Base-by-base conservation (phyloP, 2,329 filamentous ascomycete genomes). In the Aspergillus ibericus region DNA sequence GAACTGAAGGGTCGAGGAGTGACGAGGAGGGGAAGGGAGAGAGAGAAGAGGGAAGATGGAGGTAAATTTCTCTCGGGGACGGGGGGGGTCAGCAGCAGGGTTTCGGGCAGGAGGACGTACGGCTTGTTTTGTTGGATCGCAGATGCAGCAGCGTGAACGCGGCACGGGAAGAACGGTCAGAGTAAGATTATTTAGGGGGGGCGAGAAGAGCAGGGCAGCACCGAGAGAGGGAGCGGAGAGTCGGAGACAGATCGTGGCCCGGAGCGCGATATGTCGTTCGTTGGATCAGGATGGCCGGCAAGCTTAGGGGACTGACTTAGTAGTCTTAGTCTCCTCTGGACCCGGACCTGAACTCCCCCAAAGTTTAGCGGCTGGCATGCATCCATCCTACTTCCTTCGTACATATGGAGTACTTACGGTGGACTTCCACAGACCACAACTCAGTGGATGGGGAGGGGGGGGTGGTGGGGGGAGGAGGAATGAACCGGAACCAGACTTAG, bases 21-120 rank as follows among this genome's bases (percentile, higher is more conserved):
- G 62, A 59, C 58, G 62, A 66, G 55, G 52, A 56, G 55, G 46
- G 57, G 53, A 5, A 25, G 22, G 60, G 38, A 59, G 59, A 65
- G 62, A 64, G 66, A 62, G 65, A 68, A 67, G 62, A 62, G 67
- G 62, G 63, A 66, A 64, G 61, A 58, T 42, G 52, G 32, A 56
- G 32, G 38, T 54, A 47, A 53, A 44, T 46, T 55, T 55, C 12
- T 40, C 38, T 51, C 46, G 47, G 54, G 16, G 51, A 25, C 34
- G 53, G 15, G 27, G 29, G 53, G 15, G 27, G 29, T 32, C 8
- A 32, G 29, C 29, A 48, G n/a, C 44, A 48, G 44, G 44, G 44
- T 48, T 29, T 25, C 22, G 27, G 27, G 44, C 9, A 29, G 22
- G 22, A 16, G 42, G n/a, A 48, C 44, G 25, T 48, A 48, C 44